Conservation (phyloP, 1,284 basidiomycete species). For the Naganishia sp. region DNA sequence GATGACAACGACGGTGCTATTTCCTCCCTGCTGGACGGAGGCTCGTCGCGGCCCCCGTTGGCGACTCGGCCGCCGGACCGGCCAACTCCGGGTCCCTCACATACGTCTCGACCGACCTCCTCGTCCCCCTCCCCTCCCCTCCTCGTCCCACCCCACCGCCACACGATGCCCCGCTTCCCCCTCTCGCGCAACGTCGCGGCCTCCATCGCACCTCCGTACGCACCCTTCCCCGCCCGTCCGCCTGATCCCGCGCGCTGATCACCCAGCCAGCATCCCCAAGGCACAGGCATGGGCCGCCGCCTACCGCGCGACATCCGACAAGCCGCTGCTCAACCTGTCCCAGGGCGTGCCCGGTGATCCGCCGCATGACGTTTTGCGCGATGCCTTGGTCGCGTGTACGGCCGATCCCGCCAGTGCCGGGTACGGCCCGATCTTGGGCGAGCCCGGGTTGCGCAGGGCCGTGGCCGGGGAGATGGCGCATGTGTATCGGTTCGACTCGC, state of each 20-base stretch:
- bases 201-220: conserved; percentile 21
- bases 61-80: too few species aligned
- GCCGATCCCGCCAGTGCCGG: conserved; percentile 58
- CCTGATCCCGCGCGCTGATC: too few species aligned
- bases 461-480: conserved; percentile 67
- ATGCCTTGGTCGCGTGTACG: conserved; percentile 59
- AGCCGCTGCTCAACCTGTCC: conserved; percentile 67
- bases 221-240: neutral
- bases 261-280: conserved; percentile 59
- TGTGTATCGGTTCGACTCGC: conserved; percentile 58
- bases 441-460: conserved; percentile 61
- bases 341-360: conserved; percentile 69
- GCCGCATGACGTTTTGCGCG: conserved; percentile 62
- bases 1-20: too few species aligned
- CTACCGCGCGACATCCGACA: conserved; percentile 54
- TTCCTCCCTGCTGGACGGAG: too few species aligned
- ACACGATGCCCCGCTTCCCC: neutral
- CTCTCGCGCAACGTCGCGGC: conserved; percentile 8
- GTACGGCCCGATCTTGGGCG: conserved; percentile 71
- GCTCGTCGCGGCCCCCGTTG: too few species aligned
- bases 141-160: too few species aligned
- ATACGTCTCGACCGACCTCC: too few species aligned
- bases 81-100: too few species aligned
- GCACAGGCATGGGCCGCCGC: conserved; percentile 66
- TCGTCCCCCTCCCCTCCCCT: too few species aligned